These are phyloP conservation scores for Leccinum incarnatum DNA, from an alignment of 768 basidiomycete genomes.

Conservation along the genomic window DNA sequence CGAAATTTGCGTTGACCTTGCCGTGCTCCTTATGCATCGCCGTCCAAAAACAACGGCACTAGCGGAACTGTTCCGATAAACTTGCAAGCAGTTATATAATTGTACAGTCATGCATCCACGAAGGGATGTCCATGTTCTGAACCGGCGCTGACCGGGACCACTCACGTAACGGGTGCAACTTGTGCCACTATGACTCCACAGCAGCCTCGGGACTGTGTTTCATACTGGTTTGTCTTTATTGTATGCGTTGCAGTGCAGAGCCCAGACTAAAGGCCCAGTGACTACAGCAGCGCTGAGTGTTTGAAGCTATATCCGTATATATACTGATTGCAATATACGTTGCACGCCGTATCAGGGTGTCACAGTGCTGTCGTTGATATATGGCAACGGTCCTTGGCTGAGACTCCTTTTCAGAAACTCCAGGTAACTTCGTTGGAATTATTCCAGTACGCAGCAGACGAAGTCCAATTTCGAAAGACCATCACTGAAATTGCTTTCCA, in stretches of 20 bases:
- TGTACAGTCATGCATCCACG: not conserved
- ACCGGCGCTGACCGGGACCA: not conserved
- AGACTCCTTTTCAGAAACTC: conserved; percentile 2
- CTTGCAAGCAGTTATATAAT: not conserved
- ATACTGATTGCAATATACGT: not conserved
- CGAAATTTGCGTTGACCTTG: not conserved
- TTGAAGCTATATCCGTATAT: not conserved
- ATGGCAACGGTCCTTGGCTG: not conserved
- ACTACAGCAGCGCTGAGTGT: not conserved
- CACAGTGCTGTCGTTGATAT: not conserved
- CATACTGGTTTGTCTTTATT: not conserved
- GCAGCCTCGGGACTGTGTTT: not conserved
- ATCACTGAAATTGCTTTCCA: not conserved
- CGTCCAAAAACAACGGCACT: not conserved
- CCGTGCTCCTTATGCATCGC: not conserved
- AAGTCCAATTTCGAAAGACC: not conserved
- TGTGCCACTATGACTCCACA: not conserved
- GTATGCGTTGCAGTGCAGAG: not conserved
- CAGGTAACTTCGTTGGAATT: not conserved
- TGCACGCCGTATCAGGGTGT: not conserved
- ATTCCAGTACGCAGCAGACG: not conserved
- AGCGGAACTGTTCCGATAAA: not conserved
- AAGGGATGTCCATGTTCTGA: not conserved
- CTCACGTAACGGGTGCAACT: not conserved
- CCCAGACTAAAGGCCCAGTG: not conserved